Evolutionary conservation across 306 rosid genomes (phyloP).

Genomic region (Glycyrrhiza uralensis): DNA sequence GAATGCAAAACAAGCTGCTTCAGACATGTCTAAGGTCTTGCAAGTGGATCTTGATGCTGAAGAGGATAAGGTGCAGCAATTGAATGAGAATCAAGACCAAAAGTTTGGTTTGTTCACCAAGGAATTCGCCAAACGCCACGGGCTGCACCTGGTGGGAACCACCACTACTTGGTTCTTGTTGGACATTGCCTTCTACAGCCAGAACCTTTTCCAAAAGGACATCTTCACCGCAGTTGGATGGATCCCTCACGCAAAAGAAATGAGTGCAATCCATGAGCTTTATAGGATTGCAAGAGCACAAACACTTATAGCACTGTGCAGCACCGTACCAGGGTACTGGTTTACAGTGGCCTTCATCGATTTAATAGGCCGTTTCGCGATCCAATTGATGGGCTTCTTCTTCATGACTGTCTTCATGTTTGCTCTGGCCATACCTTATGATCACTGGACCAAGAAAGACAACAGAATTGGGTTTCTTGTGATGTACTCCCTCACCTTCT

Average conservation of each 20-base stretch:
- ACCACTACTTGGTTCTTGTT: conserved; percentile 72
- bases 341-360: conserved; percentile 71
- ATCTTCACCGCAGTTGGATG: conserved; percentile 75
- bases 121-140: conserved; percentile 60
- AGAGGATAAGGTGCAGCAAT: conserved; percentile 35
- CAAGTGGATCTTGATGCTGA: conserved; percentile 61
- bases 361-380: conserved; percentile 64
- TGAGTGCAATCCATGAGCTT: conserved; percentile 79
- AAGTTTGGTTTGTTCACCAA: conserved; percentile 56
- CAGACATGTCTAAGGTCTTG: conserved; percentile 77
- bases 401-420: conserved; percentile 97
- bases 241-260: conserved; percentile 56
- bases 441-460: conserved; percentile 60
- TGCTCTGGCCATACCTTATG: conserved; percentile 76
- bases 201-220: conserved; percentile 89
- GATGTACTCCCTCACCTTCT: conserved; percentile 75
- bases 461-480: conserved; percentile 61
- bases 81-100: not conserved
- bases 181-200: conserved; percentile 89
- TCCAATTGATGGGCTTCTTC: conserved; percentile 85
- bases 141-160: conserved; percentile 76
- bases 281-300: conserved; percentile 74
- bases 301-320: conserved; percentile 74
- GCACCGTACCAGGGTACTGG: conserved; percentile 96
- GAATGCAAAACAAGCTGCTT: conserved; percentile 69